Evolutionary conservation across 768 basidiomycete species (phyloP), one percentile per base, ranked within the genome.

Genomic region (Trametes cingulata): DNA sequence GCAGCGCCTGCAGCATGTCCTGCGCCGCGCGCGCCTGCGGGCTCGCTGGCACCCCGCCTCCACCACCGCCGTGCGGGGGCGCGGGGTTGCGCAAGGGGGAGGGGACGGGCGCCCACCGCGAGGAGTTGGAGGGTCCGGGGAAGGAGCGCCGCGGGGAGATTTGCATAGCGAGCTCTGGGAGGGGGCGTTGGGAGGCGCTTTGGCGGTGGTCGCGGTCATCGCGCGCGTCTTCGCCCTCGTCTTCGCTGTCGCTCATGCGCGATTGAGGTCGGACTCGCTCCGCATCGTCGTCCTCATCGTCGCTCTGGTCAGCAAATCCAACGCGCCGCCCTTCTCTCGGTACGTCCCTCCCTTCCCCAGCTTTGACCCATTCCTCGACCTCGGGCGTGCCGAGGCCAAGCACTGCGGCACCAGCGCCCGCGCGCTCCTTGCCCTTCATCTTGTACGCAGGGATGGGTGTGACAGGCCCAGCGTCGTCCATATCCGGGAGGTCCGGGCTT

Each of bases 1-100:
- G 81, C 54, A 90, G 83, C 22, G 78, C 78, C 55, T 83, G 82
- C 60, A 91, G 71, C 25, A 90, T 76, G 40, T 87, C 85, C 49
- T 88, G 85, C 15, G 84, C 80, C 66, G 75, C 58, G 67, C 72
- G 42, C 69, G 60, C 24, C 69, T 76, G 52, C 69, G 77, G 54
- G 68, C 74, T 35, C 80, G 80, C 27, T 78, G 79, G 58, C 61
- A 73, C 73, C 78, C 76, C 19, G 77, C 67, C 50, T 69, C 36
- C 50, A 19, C 6, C 13, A 4, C 17, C 12, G 46, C n/a, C n/a
- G n/a, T n/a, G n/a, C n/a, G 46, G n/a, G 8, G 52, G 8, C n/a
- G 64, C 39, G 71, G 58, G 67, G 86, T 73, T 54, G 45, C 60
- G 64, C 52, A 62, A 22, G 33, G 67, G 66, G 19, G 63, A 58